These are phyloP conservation scores for Mycena vulgaris DNA, from an alignment of 768 basidiomycete species.

Conservation along the genomic window DNA sequence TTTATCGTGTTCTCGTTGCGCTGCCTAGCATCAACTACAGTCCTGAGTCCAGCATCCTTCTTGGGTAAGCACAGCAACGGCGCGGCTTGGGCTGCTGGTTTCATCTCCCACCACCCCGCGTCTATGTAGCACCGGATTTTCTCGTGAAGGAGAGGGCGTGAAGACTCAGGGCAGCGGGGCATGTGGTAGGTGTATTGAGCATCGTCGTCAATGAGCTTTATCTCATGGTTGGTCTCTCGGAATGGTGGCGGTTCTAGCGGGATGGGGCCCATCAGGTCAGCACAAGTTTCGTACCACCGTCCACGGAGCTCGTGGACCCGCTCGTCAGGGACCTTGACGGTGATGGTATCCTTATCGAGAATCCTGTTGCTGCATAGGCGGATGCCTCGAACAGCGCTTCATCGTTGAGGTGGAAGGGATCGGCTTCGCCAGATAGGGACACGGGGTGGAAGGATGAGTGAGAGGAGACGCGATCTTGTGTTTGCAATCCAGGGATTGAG, in stretches of 20 bases:
- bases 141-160: constrained; percentile 17
- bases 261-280: constrained; percentile 36
- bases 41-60: no score
- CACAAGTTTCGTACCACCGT: constrained; percentile 29
- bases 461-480: no score
- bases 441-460: no score
- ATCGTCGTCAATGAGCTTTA: constrained; percentile 46
- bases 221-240: constrained; percentile 50
- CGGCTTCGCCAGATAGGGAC: no score
- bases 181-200: constrained; percentile 40
- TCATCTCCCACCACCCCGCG: constrained; percentile 16
- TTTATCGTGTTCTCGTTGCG: background rate
- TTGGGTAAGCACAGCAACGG: no score
- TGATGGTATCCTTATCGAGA: no score
- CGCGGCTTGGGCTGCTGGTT: no score
- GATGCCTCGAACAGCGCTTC: no score
- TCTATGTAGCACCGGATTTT: constrained; percentile 15
- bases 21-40: no score
- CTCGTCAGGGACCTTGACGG: background rate
- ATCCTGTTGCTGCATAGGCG: no score
- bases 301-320: background rate
- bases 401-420: no score
- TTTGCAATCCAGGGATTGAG: no score
- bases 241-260: constrained; percentile 45
- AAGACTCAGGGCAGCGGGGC: constrained; percentile 47